Evolutionary conservation across 495 filamentous ascomycete species (phyloP).

Genomic region (Aspergillus incahuasiensis): DNA sequence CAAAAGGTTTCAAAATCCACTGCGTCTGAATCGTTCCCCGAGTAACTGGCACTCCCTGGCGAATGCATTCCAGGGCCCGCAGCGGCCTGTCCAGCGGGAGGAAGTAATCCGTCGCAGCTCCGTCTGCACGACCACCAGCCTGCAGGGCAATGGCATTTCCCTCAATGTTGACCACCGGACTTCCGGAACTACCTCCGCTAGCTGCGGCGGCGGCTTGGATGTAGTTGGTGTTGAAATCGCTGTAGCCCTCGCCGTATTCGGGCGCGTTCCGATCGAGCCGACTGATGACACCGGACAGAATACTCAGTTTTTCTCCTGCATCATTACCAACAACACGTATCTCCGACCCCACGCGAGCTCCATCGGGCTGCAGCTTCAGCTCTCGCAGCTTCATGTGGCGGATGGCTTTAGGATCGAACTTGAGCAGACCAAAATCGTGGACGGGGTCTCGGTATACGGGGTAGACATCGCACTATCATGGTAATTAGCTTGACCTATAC

Average conservation of each 20-base stretch:
- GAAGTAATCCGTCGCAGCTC: slow-evolving; percentile 97
- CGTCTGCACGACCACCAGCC: slow-evolving; percentile 88
- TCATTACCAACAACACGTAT: slow-evolving; percentile 98
- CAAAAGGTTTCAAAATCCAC: slow-evolving; percentile 95
- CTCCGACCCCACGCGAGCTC: slow-evolving; percentile 82
- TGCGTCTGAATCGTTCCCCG: slow-evolving; percentile 97
- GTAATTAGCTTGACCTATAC: background rate
- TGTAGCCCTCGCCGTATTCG: slow-evolving; percentile 97
- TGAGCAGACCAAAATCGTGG: slow-evolving; percentile 95
- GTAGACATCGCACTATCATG: slow-evolving; percentile 76
- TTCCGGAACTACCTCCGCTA: slow-evolving; percentile 92
- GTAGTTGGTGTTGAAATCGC: slow-evolving; percentile 99
- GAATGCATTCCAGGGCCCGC: slow-evolving; percentile 81
- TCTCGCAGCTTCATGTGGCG: slow-evolving; percentile 90
- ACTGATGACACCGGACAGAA: slow-evolving; percentile 95
- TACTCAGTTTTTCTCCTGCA: slow-evolving; percentile 97
- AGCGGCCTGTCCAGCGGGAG: slow-evolving; percentile 85
- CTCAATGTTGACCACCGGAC: slow-evolving; percentile 94
- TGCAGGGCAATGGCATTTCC: slow-evolving; percentile 91
- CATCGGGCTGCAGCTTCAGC: slow-evolving; percentile 79
- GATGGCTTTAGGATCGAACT: slow-evolving; percentile 91
- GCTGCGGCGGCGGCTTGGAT: slow-evolving; percentile 97
- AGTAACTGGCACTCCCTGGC: slow-evolving; percentile 64
- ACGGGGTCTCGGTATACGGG: slow-evolving; percentile 99
- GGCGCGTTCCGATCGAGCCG: slow-evolving; percentile 93